Conservation (phyloP, 2,329 filamentous ascomycete species). For the Passalora sequoiae region DNA sequence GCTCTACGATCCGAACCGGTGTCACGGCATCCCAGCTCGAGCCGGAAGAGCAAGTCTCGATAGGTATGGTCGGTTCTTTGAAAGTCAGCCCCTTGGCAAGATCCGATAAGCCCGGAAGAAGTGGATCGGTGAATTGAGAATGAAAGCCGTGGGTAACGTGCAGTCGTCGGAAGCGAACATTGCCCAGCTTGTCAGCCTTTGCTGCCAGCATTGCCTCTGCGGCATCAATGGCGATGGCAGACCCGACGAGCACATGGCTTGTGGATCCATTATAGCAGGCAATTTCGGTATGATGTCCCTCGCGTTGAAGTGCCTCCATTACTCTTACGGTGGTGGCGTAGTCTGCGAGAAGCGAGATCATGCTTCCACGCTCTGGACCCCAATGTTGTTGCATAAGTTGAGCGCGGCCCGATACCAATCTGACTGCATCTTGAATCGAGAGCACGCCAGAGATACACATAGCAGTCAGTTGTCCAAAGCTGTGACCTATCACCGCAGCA, state of each 20-base stretch:
- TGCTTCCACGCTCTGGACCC: slow-evolving; percentile 5
- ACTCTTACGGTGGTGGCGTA: background rate
- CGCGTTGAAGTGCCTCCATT: background rate
- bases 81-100: background rate
- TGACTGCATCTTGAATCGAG: slow-evolving; percentile 1
- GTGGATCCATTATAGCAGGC: slow-evolving; percentile 10
- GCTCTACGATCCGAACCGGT: background rate
- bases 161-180: background rate
- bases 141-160: slow-evolving; percentile 9
- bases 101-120: slow-evolving; percentile 2
- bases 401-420: slow-evolving; percentile 5
- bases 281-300: background rate
- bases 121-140: slow-evolving; percentile 6
- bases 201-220: background rate
- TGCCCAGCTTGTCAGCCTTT: background rate
- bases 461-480: slow-evolving; percentile 9
- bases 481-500: slow-evolving; percentile 9
- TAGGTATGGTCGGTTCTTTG: background rate
- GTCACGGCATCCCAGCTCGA: background rate
- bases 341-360: slow-evolving; percentile 4
- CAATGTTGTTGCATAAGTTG: slow-evolving; percentile 4
- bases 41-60: slow-evolving; percentile 1
- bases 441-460: slow-evolving; percentile 3
- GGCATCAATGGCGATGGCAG: background rate
- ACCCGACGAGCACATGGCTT: slow-evolving; percentile 3